A percentile compares a stretch with the other conserved stretches of the same genome.
phyloP scores from a whole-genome alignment of 2,329 filamentous ascomycete species.

The Cladosporium sp. region DNA sequence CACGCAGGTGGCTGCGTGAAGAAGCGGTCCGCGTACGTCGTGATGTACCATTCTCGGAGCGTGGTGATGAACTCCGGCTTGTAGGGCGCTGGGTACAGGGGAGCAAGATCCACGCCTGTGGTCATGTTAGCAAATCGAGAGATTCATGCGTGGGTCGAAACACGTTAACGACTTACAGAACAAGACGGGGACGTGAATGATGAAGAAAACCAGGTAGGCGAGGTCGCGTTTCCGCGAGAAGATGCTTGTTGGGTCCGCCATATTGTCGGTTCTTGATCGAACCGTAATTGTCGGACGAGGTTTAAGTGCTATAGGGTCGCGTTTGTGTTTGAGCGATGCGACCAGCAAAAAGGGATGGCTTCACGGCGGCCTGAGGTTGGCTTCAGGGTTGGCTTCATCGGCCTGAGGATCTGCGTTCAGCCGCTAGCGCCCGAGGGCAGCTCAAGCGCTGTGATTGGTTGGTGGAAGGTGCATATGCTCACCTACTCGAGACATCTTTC shows the following conservation, averaged over 20 bases:
- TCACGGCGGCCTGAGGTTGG: too few species aligned
- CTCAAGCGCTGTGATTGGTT: too few species aligned
- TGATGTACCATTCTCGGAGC: slow-evolving; percentile 53
- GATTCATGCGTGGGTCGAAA: background rate
- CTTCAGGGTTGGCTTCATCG: too few species aligned
- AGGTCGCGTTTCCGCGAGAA: slow-evolving; percentile 38
- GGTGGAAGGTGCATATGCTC: too few species aligned
- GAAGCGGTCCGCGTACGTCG: slow-evolving; percentile 58
- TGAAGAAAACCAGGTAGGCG: slow-evolving; percentile 54
- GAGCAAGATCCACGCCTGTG: slow-evolving; percentile 54
- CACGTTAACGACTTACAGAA: slow-evolving; percentile 42
- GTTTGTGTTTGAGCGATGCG: too few species aligned
- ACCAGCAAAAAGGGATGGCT: too few species aligned
- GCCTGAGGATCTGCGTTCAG: too few species aligned
- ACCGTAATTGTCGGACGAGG: too few species aligned
- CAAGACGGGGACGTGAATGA: slow-evolving; percentile 56
- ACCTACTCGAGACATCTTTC: too few species aligned
- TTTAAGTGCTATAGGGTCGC: too few species aligned
- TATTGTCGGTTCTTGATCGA: background rate
- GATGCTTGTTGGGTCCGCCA: slow-evolving; percentile 11
- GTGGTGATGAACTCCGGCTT: slow-evolving; percentile 44
- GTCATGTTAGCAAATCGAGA: background rate
- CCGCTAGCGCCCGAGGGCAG: too few species aligned
- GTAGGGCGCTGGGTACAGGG: slow-evolving; percentile 50
- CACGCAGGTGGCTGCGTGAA: slow-evolving; percentile 54